Evolutionary conservation across 441 rosid species (phyloP).

Genomic region (Euphorbia corollata): DNA sequence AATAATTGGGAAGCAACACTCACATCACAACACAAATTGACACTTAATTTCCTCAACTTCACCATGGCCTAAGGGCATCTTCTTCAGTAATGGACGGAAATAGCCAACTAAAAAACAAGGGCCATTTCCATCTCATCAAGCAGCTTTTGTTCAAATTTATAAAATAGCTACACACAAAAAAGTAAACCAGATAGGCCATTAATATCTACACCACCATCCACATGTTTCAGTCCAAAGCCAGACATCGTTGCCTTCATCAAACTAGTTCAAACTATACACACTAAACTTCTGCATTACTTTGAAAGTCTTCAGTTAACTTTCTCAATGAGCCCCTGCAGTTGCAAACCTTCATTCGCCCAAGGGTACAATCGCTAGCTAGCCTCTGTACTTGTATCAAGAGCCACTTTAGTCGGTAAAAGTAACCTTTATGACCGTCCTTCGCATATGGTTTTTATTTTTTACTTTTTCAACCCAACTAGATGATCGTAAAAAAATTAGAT

Average conservation of each 20-base stretch:
- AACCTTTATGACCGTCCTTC: too few relatives aligned
- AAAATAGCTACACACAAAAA: too few relatives aligned
- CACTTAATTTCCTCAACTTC: background rate
- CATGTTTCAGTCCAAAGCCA: constrained; percentile 10
- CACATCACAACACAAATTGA: background rate
- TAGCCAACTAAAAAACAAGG: constrained; percentile 31
- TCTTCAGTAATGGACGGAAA: constrained; percentile 16
- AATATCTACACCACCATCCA: constrained; percentile 29
- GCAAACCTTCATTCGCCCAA: background rate
- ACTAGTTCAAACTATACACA: constrained; percentile 37
- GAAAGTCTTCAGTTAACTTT: constrained; percentile 20
- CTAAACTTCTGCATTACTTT: constrained; percentile 25
- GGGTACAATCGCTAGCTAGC: too few relatives aligned
- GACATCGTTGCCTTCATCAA: constrained; percentile 13
- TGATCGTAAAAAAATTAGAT: background rate
- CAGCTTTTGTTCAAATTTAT: constrained; percentile 30
- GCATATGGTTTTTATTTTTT: too few relatives aligned
- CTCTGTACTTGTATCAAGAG: too few relatives aligned
- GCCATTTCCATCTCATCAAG: constrained; percentile 32
- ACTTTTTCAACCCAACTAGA: background rate
- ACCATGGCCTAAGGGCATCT: background rate
- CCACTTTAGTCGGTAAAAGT: too few relatives aligned
- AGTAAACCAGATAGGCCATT: constrained; percentile 18
- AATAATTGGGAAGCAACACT: constrained; percentile 28
- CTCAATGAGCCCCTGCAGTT: background rate